Evolutionary conservation across 78 protist genomes (phyloP), one percentile per base, ranked within the genome.

Genomic region (Cavenderia fasciculata): DNA sequence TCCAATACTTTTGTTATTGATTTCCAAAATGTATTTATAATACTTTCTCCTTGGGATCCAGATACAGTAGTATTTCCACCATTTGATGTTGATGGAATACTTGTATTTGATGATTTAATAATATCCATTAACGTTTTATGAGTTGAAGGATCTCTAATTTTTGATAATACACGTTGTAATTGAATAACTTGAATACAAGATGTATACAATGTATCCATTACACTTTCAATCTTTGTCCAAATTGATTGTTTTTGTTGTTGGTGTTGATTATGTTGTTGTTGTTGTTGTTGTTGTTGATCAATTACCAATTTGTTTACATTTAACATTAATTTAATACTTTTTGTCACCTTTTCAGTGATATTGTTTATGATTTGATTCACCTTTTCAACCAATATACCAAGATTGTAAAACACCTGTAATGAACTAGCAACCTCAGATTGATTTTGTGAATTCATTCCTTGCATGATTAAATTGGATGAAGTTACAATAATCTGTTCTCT

Each of bases 391-490:
- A 87, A 14, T 11, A 61, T 70, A 34, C 86, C 86, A 56, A 87
- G 47, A 47, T 87, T 87, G 51, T 69, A 76, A 62, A 87, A 87
- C 27, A 74, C 93, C 29, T 87, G 86, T 44, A 68, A 57, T 38
- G 84, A 73, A 18, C 46, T 68, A 4, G 86, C 71, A 33, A 87
- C 93, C n/a, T 74, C 86, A 25, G 51, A 65, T 49, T 87, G 93
- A 51, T 87, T 87, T 59, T 87, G 93, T 38, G 52, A 63, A 19
- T 87, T 86, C 77, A 87, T 73, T 12, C 79, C 85, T 63, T 87
- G 93, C 31, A 38, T 21, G 19, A 87, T 38, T 18, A 87, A 40
- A 19, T 66, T 74, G 6, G 76, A 43, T 25, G 93, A 49, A 14
- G 71, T 87, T 2, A 70, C 65, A 23, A 56, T 65, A 31, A 87